A percentile compares a stretch with the other conserved stretches of the same genome.
Evolutionary conservation across 176 grass and related monocot species (phyloP).

Genomic region (Paspalum notatum): DNA sequence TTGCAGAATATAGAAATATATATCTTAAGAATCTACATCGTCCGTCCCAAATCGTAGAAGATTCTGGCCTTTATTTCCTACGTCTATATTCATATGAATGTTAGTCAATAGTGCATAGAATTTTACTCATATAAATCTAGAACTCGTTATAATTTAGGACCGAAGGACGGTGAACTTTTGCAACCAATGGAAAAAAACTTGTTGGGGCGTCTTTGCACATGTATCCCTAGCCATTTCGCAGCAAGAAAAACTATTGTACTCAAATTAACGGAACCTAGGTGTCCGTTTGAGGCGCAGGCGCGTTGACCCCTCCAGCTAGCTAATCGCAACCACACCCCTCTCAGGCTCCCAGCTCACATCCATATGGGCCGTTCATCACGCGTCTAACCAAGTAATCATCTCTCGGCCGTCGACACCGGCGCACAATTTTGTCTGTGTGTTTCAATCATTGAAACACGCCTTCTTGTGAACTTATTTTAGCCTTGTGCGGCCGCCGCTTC

Average conservation of each 20-base stretch:
- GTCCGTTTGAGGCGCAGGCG: constrained; percentile 58
- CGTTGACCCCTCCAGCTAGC: constrained; percentile 57
- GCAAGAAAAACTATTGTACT: neutral
- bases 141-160: too few relatives aligned
- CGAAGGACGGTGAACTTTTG: neutral
- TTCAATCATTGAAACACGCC: constrained; percentile 43
- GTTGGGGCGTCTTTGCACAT: neutral
- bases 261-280: constrained; percentile 53
- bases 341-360: neutral
- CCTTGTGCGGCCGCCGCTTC: constrained; percentile 35
- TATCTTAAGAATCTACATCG: neutral
- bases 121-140: too few relatives aligned
- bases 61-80: neutral
- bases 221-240: neutral
- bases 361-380: constrained; percentile 35
- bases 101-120: too few relatives aligned
- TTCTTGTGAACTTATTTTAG: neutral
- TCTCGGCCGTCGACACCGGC: neutral
- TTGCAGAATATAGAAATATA: too few relatives aligned
- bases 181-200: neutral
- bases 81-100: too few relatives aligned
- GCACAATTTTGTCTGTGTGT: constrained; percentile 24
- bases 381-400: neutral
- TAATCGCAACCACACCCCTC: neutral
- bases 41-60: neutral